phyloP scores from a whole-genome alignment of 2,329 filamentous ascomycete species.

The Pseudocercospora crystallina region DNA sequence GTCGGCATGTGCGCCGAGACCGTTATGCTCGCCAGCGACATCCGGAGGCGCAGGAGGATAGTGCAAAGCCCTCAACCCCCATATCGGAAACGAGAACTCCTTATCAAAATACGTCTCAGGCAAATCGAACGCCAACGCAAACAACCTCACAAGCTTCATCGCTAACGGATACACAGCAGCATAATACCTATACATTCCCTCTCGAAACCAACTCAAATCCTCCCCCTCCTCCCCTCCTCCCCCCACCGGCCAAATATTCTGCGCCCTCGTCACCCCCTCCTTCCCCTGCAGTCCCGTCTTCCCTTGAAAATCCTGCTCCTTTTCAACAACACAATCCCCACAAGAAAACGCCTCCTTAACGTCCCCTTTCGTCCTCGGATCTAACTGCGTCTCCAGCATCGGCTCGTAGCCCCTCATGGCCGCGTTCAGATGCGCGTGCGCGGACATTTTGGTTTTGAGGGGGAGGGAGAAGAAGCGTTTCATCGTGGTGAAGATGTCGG shows the following conservation, averaged over 20 bases:
- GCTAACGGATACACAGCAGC: conserved; percentile 32
- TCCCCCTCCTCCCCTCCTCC: conserved; percentile 19
- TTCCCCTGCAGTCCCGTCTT: conserved; percentile 9
- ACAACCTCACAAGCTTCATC: conserved; percentile 35
- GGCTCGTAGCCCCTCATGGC: conserved; percentile 39
- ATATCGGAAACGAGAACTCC: conserved; percentile 42
- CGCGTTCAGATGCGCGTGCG: conserved; percentile 37
- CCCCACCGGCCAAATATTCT: conserved; percentile 38
- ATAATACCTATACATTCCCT: conserved; percentile 39
- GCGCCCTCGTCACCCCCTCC: conserved; percentile 24
- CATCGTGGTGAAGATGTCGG: conserved; percentile 33
- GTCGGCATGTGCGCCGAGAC: conserved; percentile 42
- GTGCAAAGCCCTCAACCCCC: conserved; percentile 42
- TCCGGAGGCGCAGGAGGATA: conserved; percentile 39
- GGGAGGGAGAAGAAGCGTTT: conserved; percentile 35
- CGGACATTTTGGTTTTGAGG: conserved; percentile 38
- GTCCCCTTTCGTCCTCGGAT: conserved; percentile 36
- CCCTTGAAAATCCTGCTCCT: conserved; percentile 35
- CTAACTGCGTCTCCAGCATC: conserved; percentile 38
- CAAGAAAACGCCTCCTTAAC: conserved; percentile 39
- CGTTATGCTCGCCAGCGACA: conserved; percentile 28
- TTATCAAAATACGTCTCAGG: conserved; percentile 36
- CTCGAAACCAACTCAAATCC: conserved; percentile 29
- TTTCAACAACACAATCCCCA: conserved; percentile 40
- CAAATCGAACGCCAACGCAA: conserved; percentile 37